Evolutionary conservation across 2,329 filamentous ascomycete species (phyloP), one percentile per base, ranked within the genome.

Genomic region (Neopestalotiopsis sp.): DNA sequence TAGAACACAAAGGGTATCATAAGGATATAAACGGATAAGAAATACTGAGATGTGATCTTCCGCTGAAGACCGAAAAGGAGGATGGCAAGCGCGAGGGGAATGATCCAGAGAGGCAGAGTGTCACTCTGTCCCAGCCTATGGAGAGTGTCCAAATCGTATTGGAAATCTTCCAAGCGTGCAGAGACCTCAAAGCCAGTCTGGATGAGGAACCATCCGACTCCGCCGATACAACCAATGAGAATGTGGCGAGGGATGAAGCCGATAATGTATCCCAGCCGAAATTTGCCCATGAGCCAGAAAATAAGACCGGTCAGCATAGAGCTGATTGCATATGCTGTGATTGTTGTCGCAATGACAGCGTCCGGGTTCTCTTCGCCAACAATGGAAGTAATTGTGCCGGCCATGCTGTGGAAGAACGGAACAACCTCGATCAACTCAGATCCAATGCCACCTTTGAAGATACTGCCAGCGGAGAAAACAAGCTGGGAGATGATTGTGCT

Each of bases 371-470:
- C 90, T 71, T 92, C 89, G 17, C 95, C 94, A 72, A 99, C 91
- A 58, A 88, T 85, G 14, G 85, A 84, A 72, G 96, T 90, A 77
- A 98, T 98, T 38, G 92, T 95, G 71, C 91, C 90, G 0, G 96
- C 95, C 95, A 99, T 99, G 76, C 95, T 97, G 82, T 99, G 96
- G 79, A 99, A 98, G 82, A 99, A 99, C 0, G 95, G 96, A 0
- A 99, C 95, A 1, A 98, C 95, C 82, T 99, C 96, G 73, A 98
- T 99, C 90, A 99, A 91, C 80, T 99, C 96, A 2, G 96, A 98
- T 4, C 96, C 96, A 69, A 99, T 90, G 3, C 94, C 94, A 17
- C 96, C 95, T 73, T 89, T 92, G 83, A 99, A 99, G 42, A 94
- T 90, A 75, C 95, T 98, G 0, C 94, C 92, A 24, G 87, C 86